Percentiles rank a stretch among this genome's conserved stretches.
Conservation (phyloP, 768 basidiomycete species). For the Boletus sp. region DNA sequence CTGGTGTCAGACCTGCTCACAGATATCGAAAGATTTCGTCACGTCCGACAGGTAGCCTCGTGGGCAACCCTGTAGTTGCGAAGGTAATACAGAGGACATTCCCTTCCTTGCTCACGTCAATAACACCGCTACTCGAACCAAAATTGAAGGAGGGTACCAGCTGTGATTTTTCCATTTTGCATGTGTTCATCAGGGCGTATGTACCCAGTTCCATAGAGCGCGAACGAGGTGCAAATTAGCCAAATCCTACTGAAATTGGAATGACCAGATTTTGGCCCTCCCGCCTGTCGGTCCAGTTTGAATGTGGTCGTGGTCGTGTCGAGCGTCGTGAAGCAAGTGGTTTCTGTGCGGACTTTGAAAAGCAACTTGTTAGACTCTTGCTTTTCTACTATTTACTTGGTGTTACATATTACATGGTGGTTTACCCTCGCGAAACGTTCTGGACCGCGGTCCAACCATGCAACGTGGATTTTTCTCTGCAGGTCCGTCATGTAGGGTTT, state of each 20-base stretch:
- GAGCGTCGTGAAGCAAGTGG: too few species aligned
- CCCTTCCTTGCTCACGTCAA: slow-evolving; percentile 2
- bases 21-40: too few species aligned
- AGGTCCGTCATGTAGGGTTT: too few species aligned
- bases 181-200: slow-evolving; percentile 43
- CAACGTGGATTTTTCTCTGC: too few species aligned
- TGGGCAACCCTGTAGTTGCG: slow-evolving; percentile 33
- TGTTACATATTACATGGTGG: too few species aligned
- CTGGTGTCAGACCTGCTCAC: too few species aligned
- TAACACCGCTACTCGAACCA: background rate
- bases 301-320: background rate
- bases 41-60: slow-evolving; percentile 17
- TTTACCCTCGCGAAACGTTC: background rate
- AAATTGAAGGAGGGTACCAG: slow-evolving; percentile 28
- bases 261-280: slow-evolving; percentile 12
- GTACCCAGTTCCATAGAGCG: slow-evolving; percentile 35
- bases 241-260: slow-evolving; percentile 26
- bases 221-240: slow-evolving; percentile 29
- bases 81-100: slow-evolving; percentile 26
- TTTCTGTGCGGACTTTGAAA: slow-evolving; percentile 28
- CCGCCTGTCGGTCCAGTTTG: background rate
- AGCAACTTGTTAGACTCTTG: too few species aligned
- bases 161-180: slow-evolving; percentile 39
- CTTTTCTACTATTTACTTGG: background rate
- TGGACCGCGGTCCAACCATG: background rate